Conservation (phyloP, 2,329 filamentous ascomycete genomes). For the Gliomastix tumulicola region DNA sequence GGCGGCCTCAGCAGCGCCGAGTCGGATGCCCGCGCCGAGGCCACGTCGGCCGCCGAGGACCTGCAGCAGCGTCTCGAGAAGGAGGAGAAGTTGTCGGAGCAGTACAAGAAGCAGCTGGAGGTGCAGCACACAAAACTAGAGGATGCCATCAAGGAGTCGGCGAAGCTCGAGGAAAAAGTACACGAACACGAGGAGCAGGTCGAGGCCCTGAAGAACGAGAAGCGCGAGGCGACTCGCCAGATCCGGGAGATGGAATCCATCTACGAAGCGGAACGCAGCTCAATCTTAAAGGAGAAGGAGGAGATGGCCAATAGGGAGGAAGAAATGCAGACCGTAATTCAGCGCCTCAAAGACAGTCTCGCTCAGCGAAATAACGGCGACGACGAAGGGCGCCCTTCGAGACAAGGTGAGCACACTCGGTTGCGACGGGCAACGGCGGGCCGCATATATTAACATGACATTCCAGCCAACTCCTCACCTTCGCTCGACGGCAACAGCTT, state of each 20-base stretch:
- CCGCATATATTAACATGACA: slow-evolving; percentile 3
- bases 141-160: slow-evolving; percentile 76
- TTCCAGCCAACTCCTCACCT: slow-evolving; percentile 50
- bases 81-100: slow-evolving; percentile 70
- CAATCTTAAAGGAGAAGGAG: slow-evolving; percentile 87
- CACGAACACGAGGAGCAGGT: slow-evolving; percentile 83
- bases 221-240: slow-evolving; percentile 74
- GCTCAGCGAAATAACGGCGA: slow-evolving; percentile 61
- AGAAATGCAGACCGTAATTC: slow-evolving; percentile 84
- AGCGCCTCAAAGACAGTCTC: slow-evolving; percentile 83
- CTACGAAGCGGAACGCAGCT: slow-evolving; percentile 83
- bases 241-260: slow-evolving; percentile 88
- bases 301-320: slow-evolving; percentile 78
- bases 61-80: slow-evolving; percentile 75
- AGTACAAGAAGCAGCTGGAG: slow-evolving; percentile 76
- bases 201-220: slow-evolving; percentile 75
- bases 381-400: slow-evolving; percentile 49
- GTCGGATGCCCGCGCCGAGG: slow-evolving; percentile 72
- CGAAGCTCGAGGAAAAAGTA: slow-evolving; percentile 76
- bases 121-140: slow-evolving; percentile 81
- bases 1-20: slow-evolving; percentile 43
- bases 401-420: slow-evolving; percentile 57
- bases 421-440: no score
- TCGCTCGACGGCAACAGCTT: slow-evolving; percentile 72
- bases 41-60: slow-evolving; percentile 72